Conservation (phyloP, 352 stramenopile genomes). For the Globisporangium irregulare region DNA sequence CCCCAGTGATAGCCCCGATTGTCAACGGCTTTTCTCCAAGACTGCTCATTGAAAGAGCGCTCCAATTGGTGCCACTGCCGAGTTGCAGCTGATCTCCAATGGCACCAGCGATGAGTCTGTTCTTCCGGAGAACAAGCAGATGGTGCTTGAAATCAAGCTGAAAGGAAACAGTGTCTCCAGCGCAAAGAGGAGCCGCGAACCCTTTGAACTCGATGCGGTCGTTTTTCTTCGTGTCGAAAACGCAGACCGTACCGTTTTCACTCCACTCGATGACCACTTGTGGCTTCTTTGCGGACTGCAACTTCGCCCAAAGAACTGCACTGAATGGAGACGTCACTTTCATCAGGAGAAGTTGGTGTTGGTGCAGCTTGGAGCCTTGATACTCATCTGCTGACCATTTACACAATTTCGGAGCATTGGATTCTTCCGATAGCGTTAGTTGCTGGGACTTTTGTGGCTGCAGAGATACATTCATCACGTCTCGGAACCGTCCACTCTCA, state of each 20-base stretch:
- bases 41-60: neutral
- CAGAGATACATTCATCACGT: neutral
- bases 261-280: conserved; percentile 25
- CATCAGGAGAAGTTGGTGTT: conserved; percentile 21
- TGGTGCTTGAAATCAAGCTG: conserved; percentile 35
- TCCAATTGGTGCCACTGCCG: neutral
- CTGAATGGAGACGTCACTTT: conserved; percentile 26
- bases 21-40: neutral
- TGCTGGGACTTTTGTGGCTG: neutral
- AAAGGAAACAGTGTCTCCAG: conserved; percentile 41
- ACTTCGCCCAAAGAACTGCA: conserved; percentile 7
- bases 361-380: neutral
- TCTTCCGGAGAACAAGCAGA: conserved; percentile 39
- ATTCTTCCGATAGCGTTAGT: neutral
- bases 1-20: conserved; percentile 1
- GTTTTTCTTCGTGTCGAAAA: conserved; percentile 11
- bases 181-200: conserved; percentile 23
- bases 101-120: conserved; percentile 24
- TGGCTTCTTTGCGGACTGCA: neutral
- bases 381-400: conserved; percentile 2
- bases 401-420: neutral
- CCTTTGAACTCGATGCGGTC: conserved; percentile 17
- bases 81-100: conserved; percentile 13
- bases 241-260: conserved; percentile 18
- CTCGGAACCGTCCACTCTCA: conserved; percentile 30